Evolutionary conservation across 1,284 basidiomycete genomes (phyloP).

Genomic region (Mrakiaceae sp.): DNA sequence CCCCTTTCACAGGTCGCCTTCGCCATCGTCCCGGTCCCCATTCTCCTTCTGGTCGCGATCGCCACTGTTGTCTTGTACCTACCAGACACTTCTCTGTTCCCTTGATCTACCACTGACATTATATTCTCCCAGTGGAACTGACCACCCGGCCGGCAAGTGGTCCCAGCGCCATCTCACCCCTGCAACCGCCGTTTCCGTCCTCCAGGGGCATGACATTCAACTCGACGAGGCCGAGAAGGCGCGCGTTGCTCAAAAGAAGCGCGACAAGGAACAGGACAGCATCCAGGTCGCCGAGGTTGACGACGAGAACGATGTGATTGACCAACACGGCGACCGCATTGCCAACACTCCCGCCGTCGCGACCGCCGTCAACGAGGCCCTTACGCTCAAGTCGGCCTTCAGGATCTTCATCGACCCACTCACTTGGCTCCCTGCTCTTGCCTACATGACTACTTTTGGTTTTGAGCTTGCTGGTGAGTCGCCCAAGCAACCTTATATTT

Average conservation of each 20-base stretch:
- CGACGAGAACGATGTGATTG: slow-evolving; percentile 18
- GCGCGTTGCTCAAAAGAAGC: slow-evolving; percentile 27
- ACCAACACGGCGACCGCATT: slow-evolving; percentile 5
- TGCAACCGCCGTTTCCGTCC: slow-evolving; percentile 32
- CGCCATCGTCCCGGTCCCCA: slow-evolving; percentile 48
- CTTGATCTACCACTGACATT: slow-evolving; percentile 34
- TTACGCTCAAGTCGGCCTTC: slow-evolving; percentile 36
- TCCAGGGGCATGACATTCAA: slow-evolving; percentile 27
- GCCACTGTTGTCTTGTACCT: slow-evolving; percentile 37
- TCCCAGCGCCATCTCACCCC: slow-evolving; percentile 42
- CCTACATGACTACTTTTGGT: slow-evolving; percentile 32
- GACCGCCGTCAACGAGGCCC: slow-evolving; percentile 43
- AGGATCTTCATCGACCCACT: slow-evolving; percentile 39
- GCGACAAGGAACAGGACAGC: slow-evolving; percentile 24
- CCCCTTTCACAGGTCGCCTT: slow-evolving; percentile 29
- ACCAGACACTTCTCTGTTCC: slow-evolving; percentile 27
- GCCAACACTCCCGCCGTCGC: slow-evolving; percentile 34
- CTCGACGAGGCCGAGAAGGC: slow-evolving; percentile 28
- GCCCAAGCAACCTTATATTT: slow-evolving; percentile 22
- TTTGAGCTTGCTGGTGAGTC: slow-evolving; percentile 3
- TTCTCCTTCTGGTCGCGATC: slow-evolving; percentile 41
- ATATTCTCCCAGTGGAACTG: slow-evolving; percentile 39
- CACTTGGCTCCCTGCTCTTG: slow-evolving; percentile 51
- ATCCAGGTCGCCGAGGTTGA: slow-evolving; percentile 24
- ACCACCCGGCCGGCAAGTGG: slow-evolving; percentile 53